Percentiles rank a stretch among this genome's conserved stretches.
Evolutionary conservation across 2,329 filamentous ascomycete species (phyloP).

Genomic region (Tolypocladium amazonense): DNA sequence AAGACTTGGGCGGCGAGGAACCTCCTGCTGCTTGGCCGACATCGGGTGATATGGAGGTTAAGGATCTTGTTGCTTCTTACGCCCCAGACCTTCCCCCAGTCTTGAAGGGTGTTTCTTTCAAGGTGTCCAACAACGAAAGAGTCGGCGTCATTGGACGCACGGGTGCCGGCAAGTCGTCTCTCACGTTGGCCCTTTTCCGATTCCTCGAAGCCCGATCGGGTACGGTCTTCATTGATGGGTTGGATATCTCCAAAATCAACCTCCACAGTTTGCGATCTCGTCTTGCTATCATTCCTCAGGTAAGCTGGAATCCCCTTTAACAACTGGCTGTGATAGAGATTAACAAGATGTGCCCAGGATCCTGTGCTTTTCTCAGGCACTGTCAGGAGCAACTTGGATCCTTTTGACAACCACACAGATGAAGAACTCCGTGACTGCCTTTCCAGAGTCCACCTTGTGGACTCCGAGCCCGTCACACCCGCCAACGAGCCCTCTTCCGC

Average conservation of each 20-base stretch:
- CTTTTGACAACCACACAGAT: slow-evolving; percentile 61
- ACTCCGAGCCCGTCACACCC: slow-evolving; percentile 27
- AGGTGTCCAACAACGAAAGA: slow-evolving; percentile 54
- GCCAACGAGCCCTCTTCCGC: slow-evolving; percentile 26
- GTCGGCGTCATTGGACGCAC: slow-evolving; percentile 71
- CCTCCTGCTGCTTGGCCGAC: slow-evolving; percentile 67
- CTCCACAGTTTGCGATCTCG: slow-evolving; percentile 62
- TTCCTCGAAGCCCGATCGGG: slow-evolving; percentile 62
- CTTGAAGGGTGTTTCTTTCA: slow-evolving; percentile 58
- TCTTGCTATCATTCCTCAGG: slow-evolving; percentile 67
- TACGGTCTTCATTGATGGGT: slow-evolving; percentile 57
- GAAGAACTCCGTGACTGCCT: slow-evolving; percentile 59
- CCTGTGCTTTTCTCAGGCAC: slow-evolving; percentile 76
- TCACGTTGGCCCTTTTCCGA: slow-evolving; percentile 67
- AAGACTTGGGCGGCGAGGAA: slow-evolving; percentile 48
- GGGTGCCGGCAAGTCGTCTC: slow-evolving; percentile 66
- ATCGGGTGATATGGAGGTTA: slow-evolving; percentile 62
- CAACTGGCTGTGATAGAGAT: too few relatives aligned
- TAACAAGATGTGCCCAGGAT: slow-evolving; percentile 35
- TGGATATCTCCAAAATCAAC: slow-evolving; percentile 63
- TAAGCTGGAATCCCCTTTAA: slow-evolving; percentile 8
- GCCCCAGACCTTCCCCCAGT: slow-evolving; percentile 61
- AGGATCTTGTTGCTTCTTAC: slow-evolving; percentile 62
- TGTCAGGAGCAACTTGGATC: slow-evolving; percentile 65
- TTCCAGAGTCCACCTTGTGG: slow-evolving; percentile 57